Evolutionary conservation across 140 eudicot genomes (phyloP), one percentile per base, ranked within the genome.

Genomic region (Oenanthe javanica): DNA sequence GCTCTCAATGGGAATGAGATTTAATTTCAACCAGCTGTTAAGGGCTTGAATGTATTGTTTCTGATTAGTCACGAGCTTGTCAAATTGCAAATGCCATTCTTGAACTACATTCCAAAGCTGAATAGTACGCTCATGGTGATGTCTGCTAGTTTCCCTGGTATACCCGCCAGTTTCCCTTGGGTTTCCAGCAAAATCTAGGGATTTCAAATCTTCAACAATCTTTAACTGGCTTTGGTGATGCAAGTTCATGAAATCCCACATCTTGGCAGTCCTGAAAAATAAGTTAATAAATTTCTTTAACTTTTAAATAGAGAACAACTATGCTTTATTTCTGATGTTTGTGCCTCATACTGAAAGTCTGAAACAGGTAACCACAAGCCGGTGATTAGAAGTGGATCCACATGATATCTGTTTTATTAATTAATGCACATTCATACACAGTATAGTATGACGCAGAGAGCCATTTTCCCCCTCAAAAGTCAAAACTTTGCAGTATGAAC

Each of bases 1-100:
- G 93, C 97, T 90, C 85, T 92, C 99, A 5, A 92, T 95, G 19
- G 99, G 99, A 2, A 95, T 80, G 31, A 92, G 96, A 81, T 95
- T 95, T 40, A 89, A 86, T 81, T 92, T 95, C 77, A 95, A 75
- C 99, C 99, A 95, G 77, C 50, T 88, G 86, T 87, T 89, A 15
- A 95, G 97, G 55, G 97, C 83, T 54, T 88, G 87, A 72, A 95
- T 84, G 86, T 95, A 95, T 7, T 86, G 89, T 57, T 90, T 90
- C 75, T 95, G 97, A 69, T 88, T 86, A 43, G 86, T 82, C 67
- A 90, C 93, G 43, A 95, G 91, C 80, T 90, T 95, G 57, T 92
- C 99, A 5, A 95, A 95, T 36, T 92, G 91, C 0, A 87, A 77
- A 78, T 83, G 91, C 99, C 99, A 95, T 54, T 87, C 95, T 75